Base-by-base conservation (phyloP, 2,329 filamentous ascomycete genomes). In the Penicillium sp. region DNA sequence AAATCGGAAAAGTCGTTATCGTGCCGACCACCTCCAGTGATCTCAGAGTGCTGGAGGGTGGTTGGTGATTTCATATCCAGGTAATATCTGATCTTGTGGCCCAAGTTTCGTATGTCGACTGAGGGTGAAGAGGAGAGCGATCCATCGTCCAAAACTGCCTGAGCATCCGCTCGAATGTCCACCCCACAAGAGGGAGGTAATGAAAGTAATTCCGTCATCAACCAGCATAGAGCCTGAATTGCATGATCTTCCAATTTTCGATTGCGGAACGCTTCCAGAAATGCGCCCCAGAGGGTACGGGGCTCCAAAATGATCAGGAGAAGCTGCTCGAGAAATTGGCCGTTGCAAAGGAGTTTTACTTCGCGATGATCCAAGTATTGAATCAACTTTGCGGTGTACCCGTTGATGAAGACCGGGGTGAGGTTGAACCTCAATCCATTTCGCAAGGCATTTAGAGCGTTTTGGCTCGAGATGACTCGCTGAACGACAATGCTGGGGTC, bases 1-100 rank as follows among this genome's bases (percentile, higher is more conserved):
- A 86, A 86, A 59, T 89, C 78, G 1, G 64, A 74, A 64, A 82
- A 82, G 62, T 91, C 88, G 51, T 92, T 92, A 68, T 91, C 86
- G 60, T 92, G 88, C 0, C 88, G 80, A 0, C 87, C 87, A 0
- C 88, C 88, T 0, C 87, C 80, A 1, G 52, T 60, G 36, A 45
- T 46, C 11, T 40, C 48, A 2, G 43, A 49, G 7, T 56, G 42
- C 4, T 50, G 9, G n/a, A 47, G 19, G 5, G 54, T 33, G 4
- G 26, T 7, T 10, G 42, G 62, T 5, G 63, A 61, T 41, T 61
- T 68, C 44, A 69, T 61, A 5, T 66, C 57, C 1, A 79, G 52
- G 12, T 71, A 55, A 45, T 79, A 69, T 40, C 76, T 69, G 53
- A 81, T 77, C 53, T 74, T 78, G 14, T 79, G 69, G 3, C 70